Conservation (phyloP, 2,329 filamentous ascomycete species). For the Elsinoe australis region DNA sequence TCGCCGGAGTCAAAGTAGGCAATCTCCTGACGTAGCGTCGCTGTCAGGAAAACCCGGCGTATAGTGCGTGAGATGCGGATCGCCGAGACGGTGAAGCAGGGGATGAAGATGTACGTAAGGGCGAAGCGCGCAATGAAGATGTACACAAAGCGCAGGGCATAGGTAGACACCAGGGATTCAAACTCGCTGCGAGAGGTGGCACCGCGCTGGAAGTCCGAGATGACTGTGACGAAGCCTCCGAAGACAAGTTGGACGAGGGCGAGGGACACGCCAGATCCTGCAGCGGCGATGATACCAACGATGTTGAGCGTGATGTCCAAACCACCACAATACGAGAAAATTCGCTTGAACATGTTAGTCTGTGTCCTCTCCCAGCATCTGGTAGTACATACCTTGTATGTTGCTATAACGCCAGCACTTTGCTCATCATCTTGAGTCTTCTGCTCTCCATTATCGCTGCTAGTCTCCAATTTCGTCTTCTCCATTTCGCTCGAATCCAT, state of each 20-base stretch:
- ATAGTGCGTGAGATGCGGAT: slow-evolving; percentile 42
- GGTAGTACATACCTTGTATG: neutral
- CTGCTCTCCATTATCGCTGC: neutral
- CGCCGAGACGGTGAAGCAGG: slow-evolving; percentile 40
- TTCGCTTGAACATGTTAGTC: slow-evolving; percentile 15
- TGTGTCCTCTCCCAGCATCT: neutral
- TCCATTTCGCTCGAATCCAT: neutral
- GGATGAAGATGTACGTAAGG: slow-evolving; percentile 48
- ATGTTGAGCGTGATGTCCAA: slow-evolving; percentile 19
- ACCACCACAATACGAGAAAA: slow-evolving; percentile 19
- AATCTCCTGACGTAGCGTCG: slow-evolving; percentile 56
- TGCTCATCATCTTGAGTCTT: neutral
- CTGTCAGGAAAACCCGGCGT: slow-evolving; percentile 54
- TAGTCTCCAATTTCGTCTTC: neutral
- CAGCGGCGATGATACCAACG: slow-evolving; percentile 27
- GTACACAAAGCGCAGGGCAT: slow-evolving; percentile 57
- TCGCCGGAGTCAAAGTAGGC: slow-evolving; percentile 54
- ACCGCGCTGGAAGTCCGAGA: slow-evolving; percentile 32
- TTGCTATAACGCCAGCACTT: neutral
- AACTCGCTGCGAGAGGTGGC: neutral
- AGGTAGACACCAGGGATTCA: slow-evolving; percentile 5
- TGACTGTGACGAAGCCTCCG: slow-evolving; percentile 38
- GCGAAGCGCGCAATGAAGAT: slow-evolving; percentile 58
- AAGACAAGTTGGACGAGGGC: slow-evolving; percentile 43
- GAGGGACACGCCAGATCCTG: slow-evolving; percentile 36